These are phyloP conservation scores for Zancudomyces culisetae DNA, from an alignment of 371 early-diverging fungal species.

Conservation along the genomic window DNA sequence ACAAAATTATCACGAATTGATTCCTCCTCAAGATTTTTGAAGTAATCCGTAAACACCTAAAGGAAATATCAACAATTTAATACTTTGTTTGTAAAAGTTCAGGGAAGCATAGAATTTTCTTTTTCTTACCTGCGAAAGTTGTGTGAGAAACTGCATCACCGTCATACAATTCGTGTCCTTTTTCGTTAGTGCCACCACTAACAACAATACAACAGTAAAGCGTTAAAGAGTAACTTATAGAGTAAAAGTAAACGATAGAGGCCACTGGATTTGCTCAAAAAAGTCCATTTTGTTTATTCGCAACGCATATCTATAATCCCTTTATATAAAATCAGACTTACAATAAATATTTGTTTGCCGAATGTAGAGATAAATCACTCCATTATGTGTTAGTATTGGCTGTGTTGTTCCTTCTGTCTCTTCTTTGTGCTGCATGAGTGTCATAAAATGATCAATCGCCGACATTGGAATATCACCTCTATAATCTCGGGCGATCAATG, in stretches of 20 bases:
- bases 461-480: constrained; percentile 87
- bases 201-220: not conserved
- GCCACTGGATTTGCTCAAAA: no score
- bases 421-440: constrained; percentile 77
- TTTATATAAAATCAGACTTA: constrained; percentile 30
- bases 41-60: constrained; percentile 84
- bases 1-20: constrained; percentile 90
- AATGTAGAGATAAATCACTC: constrained; percentile 83
- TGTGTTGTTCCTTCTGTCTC: constrained; percentile 75
- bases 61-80: not conserved
- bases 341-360: constrained; percentile 86
- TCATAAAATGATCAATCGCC: constrained; percentile 93
- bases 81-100: not conserved
- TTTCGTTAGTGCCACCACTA: constrained; percentile 86
- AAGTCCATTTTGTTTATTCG: no score
- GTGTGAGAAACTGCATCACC: constrained; percentile 83
- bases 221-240: no score
- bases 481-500: constrained; percentile 83
- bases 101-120: not conserved
- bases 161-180: constrained; percentile 93
- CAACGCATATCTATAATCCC: no score
- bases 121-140: constrained; percentile 41
- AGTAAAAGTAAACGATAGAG: no score
- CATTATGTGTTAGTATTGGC: constrained; percentile 86
- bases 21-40: constrained; percentile 95